Base-by-base conservation (phyloP, 192 early-diverging fungal genomes). In the Gonapodya prolifera region DNA sequence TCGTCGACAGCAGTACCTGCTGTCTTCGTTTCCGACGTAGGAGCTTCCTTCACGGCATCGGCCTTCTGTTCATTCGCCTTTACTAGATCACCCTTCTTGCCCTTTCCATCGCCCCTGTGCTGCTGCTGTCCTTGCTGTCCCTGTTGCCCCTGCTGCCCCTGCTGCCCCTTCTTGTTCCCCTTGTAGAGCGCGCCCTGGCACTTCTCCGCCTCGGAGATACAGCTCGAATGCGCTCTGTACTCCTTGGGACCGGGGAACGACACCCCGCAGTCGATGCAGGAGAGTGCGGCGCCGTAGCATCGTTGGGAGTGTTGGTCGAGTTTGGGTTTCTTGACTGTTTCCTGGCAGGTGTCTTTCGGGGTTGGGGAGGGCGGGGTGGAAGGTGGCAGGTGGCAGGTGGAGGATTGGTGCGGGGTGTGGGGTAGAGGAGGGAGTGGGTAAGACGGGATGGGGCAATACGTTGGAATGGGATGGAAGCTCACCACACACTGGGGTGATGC, bases 261-360 rank as follows among this genome's bases (percentile, higher is more conserved):
- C 23, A 82, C 87, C 2, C 87, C 87, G 82, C 96, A 98, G 83
- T 98, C 97, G 77, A 97, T 91, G 82, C 95, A 97, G 28, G 92
- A 90, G 82, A 93, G 96, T 71, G 89, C 86, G n/a, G 95, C 92
- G 36, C 91, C 80, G 34, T 84, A 85, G 82, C 97, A 98, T n/a
- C 94, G 90, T 77, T 87, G 81, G 29, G 81, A 80, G 83, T 99
- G 97, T 77, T 88, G 86, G 77, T 95, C 94, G 1, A 95, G 86
- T 81, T 97, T 97, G 35, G 92, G 88, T 87, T 97, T 97, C 83
- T 97, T 99, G n/a, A 99, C 81, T 70, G 93, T 93, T 80, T 93
- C 91, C 45, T 69, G 45, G 45, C 45, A 69, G 13, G 45, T n/a
- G n/a, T 69, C 45, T n/a, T n/a, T n/a, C n/a, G n/a, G n/a, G n/a